phyloP scores from a whole-genome alignment of 1,139 yeast genomes.

The Saccharomyces pastorianus region DNA sequence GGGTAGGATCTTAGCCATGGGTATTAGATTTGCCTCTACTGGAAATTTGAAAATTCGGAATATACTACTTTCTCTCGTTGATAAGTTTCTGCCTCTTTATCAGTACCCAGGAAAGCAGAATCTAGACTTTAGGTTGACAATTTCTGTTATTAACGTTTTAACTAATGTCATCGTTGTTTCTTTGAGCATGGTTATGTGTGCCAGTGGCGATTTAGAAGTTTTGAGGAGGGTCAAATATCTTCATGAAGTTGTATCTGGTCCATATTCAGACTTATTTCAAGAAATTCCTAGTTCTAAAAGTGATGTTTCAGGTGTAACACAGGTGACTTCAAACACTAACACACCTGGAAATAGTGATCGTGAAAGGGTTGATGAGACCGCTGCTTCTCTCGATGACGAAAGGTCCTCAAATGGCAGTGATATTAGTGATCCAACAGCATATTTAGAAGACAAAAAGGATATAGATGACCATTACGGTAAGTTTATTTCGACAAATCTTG shows the following conservation, averaged over 20 bases:
- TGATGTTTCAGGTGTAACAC: neutral
- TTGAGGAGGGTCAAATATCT: constrained; percentile 65
- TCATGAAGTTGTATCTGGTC: constrained; percentile 41
- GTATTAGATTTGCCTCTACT: constrained; percentile 69
- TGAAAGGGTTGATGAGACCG: constrained; percentile 2
- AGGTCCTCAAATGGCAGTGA: neutral
- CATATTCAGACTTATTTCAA: constrained; percentile 22
- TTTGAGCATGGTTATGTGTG: constrained; percentile 73
- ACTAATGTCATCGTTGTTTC: constrained; percentile 58
- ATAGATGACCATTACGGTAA: constrained; percentile 47
- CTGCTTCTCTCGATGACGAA: neutral
- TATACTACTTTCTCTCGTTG: constrained; percentile 55
- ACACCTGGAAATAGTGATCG: constrained; percentile 2
- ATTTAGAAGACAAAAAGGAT: constrained; percentile 11
- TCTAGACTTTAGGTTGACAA: constrained; percentile 56
- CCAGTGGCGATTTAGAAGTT: constrained; percentile 78
- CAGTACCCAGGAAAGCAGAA: constrained; percentile 38
- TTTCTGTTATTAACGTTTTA: constrained; percentile 48
- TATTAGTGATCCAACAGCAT: neutral
- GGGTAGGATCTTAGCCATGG: constrained; percentile 70
- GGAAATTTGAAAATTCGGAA: constrained; percentile 48
- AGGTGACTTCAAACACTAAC: neutral
- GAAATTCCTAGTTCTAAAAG: neutral
- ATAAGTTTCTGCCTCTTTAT: constrained; percentile 49
- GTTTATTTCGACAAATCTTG: constrained; percentile 72